Evolutionary conservation across 129 eudicot genomes (phyloP).

Genomic region (Chrysanthemum makinoi): DNA sequence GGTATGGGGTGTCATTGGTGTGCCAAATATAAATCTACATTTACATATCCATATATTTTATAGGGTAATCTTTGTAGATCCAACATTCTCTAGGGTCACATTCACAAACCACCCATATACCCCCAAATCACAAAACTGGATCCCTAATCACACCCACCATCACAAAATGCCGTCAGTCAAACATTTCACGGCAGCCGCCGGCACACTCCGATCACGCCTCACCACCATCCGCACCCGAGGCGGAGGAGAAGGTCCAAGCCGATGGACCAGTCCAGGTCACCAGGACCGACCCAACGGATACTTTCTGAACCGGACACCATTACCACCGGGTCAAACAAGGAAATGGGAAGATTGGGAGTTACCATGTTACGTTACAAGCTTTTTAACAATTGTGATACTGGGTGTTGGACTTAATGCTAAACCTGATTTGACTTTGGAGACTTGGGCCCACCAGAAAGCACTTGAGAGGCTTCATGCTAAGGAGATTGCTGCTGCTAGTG

Average conservation of each 20-base stretch:
- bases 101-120: too few species aligned
- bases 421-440: conserved; percentile 12
- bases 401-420: conserved; percentile 8
- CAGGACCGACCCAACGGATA: conserved; percentile 14
- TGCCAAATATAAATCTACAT: too few species aligned
- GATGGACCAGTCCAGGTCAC: conserved; percentile 11
- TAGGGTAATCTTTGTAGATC: too few species aligned
- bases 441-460: conserved; percentile 12
- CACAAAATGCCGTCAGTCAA: neutral
- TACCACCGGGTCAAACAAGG: conserved; percentile 7
- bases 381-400: conserved; percentile 1
- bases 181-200: conserved; percentile 10
- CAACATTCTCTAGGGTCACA: too few species aligned
- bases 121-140: too few species aligned
- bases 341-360: conserved; percentile 16
- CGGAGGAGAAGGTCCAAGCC: neutral
- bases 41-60: too few species aligned
- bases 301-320: conserved; percentile 8
- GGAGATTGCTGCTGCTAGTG: neutral
- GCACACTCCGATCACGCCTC: neutral
- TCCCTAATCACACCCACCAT: too few species aligned
- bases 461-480: neutral
- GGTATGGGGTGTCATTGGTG: too few species aligned
- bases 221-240: neutral
- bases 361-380: conserved; percentile 9